Conservation (phyloP, 73 alveolate genomes). For the Paramecium pentaurelia region DNA sequence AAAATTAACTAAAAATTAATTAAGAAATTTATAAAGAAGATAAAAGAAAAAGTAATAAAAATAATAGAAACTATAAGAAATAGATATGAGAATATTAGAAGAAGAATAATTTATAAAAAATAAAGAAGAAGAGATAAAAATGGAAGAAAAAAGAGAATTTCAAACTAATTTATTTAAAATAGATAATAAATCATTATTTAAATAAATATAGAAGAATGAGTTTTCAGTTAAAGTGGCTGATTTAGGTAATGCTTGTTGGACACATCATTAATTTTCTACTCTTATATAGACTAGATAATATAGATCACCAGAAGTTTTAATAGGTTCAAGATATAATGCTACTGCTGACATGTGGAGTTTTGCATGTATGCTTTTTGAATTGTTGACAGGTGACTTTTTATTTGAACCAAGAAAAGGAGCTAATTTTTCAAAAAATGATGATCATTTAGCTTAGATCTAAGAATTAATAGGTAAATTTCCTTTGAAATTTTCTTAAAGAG, state of each 20-base stretch:
- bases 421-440: slow-evolving; percentile 89
- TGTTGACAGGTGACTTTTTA: slow-evolving; percentile 98
- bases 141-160: not conserved
- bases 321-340: slow-evolving; percentile 90
- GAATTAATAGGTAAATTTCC: slow-evolving; percentile 95
- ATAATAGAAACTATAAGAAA: not conserved
- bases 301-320: slow-evolving; percentile 98
- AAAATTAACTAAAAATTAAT: not conserved
- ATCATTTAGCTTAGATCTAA: slow-evolving; percentile 92
- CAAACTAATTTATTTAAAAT: not conserved
- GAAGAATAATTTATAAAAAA: not conserved
- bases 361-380: slow-evolving; percentile 96
- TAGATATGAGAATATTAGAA: not conserved
- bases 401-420: slow-evolving; percentile 95
- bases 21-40: slow-evolving; percentile 21
- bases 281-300: slow-evolving; percentile 91
- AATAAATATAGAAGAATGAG: not conserved
- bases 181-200: not conserved
- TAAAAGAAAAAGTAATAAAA: slow-evolving; percentile 14
- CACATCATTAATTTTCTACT: slow-evolving; percentile 86
- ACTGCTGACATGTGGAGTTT: slow-evolving; percentile 97
- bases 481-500: slow-evolving; percentile 84
- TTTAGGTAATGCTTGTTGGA: slow-evolving; percentile 96
- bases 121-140: not conserved
- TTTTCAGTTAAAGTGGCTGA: slow-evolving; percentile 88